These are phyloP conservation scores for Sclerotiophoma versabilis DNA, from an alignment of 2,329 filamentous ascomycete species.

Conservation along the genomic window DNA sequence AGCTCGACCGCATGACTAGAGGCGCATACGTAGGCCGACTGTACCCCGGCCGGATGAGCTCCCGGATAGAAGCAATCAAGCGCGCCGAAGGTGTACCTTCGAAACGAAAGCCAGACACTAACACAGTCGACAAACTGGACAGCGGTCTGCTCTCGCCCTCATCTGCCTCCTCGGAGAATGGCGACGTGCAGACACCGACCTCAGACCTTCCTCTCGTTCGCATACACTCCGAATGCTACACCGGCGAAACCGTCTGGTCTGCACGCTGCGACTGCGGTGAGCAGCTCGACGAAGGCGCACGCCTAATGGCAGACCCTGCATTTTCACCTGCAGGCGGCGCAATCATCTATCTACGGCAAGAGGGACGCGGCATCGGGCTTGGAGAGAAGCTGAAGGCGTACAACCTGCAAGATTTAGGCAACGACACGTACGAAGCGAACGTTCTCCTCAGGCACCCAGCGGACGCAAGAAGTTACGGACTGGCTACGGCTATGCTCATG, in stretches of 20 bases:
- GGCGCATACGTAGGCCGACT: constrained; percentile 91
- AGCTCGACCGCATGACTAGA: constrained; percentile 89
- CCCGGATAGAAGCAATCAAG: constrained; percentile 65
- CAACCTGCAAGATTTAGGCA: constrained; percentile 94
- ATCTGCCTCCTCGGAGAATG: constrained; percentile 36
- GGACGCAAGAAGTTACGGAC: constrained; percentile 90
- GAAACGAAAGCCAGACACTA: constrained; percentile 22
- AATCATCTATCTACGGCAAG: constrained; percentile 94
- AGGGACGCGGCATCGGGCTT: constrained; percentile 92
- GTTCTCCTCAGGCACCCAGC: constrained; percentile 88
- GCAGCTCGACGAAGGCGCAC: constrained; percentile 93
- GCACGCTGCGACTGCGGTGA: constrained; percentile 97
- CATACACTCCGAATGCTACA: constrained; percentile 98
- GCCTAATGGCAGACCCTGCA: constrained; percentile 80
- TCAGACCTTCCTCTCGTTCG: constrained; percentile 75
- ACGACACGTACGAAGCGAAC: constrained; percentile 98
- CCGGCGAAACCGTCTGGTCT: constrained; percentile 97
- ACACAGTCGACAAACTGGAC: constrained; percentile 8
- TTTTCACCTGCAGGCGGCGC: constrained; percentile 74
- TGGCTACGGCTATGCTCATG: constrained; percentile 93
- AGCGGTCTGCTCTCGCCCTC: constrained; percentile 28
- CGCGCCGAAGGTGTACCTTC: constrained; percentile 44
- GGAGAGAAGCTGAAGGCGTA: constrained; percentile 98
- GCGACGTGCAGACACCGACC: constrained; percentile 36
- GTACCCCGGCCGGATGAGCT: constrained; percentile 82